Conservation (phyloP, 129 eudicot species). For the Scalesia atractyloides region DNA sequence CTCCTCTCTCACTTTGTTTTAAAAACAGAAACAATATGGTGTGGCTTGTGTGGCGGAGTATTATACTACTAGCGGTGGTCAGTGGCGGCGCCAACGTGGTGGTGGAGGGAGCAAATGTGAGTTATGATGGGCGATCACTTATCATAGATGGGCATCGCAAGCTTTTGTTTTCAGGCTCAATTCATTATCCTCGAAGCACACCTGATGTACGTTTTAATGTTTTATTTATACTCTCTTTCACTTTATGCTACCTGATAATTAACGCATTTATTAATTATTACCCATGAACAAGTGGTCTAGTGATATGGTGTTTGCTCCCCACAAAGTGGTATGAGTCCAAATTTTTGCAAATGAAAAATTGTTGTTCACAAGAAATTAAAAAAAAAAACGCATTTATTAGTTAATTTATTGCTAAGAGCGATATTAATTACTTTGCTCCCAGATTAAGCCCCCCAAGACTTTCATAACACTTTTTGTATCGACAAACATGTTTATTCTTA, state of each 20-base stretch:
- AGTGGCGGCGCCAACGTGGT: slow-evolving; percentile 6
- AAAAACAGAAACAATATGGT: slow-evolving; percentile 32
- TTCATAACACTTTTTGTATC: too few relatives aligned
- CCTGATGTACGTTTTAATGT: slow-evolving; percentile 73
- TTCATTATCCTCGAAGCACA: slow-evolving; percentile 95
- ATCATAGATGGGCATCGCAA: slow-evolving; percentile 63
- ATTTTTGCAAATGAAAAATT: too few relatives aligned
- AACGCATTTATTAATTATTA: too few relatives aligned
- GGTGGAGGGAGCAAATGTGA: slow-evolving; percentile 49
- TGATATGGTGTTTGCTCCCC: too few relatives aligned
- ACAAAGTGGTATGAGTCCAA: too few relatives aligned
- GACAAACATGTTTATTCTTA: too few relatives aligned
- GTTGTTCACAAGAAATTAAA: too few relatives aligned
- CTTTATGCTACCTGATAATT: background rate
- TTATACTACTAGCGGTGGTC: slow-evolving; percentile 31
- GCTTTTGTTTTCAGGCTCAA: slow-evolving; percentile 81
- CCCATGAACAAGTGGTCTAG: too few relatives aligned
- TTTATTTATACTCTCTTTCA: slow-evolving; percentile 15
- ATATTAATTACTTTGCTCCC: too few relatives aligned
- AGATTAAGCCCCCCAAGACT: too few relatives aligned
- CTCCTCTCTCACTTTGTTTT: slow-evolving; percentile 3
- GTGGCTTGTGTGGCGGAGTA: slow-evolving; percentile 39
- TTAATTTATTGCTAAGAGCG: too few relatives aligned
- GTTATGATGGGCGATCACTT: slow-evolving; percentile 77
- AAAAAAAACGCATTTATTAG: too few relatives aligned